Evolutionary conservation across 2,329 filamentous ascomycete genomes (phyloP), one percentile per base, ranked within the genome.

Genomic region (Trichoderma semiorbis): DNA sequence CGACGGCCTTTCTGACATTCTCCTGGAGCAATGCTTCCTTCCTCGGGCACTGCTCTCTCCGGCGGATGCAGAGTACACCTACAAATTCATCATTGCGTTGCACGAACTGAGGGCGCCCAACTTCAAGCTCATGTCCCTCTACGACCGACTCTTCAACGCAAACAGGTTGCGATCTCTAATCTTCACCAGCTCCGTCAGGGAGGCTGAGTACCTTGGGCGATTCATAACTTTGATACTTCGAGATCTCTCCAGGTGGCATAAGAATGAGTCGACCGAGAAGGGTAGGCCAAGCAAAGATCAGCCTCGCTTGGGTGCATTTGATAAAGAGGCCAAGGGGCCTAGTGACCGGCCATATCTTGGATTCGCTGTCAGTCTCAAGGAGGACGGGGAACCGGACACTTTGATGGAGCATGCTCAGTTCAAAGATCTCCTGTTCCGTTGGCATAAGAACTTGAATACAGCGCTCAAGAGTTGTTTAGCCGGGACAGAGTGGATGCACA

Each of bases 401-500:
- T 92, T 94, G 76, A 84, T 98, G 72, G 92, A 94, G 71, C 96
- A 94, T 79, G 93, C 95, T 74, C 90, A 94, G 69, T 99, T 97
- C 84, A 91, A 94, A 64, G 91, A 93, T 75, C 84, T 97, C 67
- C 85, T 98, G 36, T 96, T 92, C 84, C 92, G 93, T 76, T 98
- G 95, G 94, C 97, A 99, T 81, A 90, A 92, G 76, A 90, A 92
- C 74, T 84, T 99, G 57, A 92, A 92, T 76, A 88, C 85, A 64
- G 93, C 95, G 3, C 84, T 99, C 69, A 95, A 94, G 79, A 88
- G 88, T 47, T 98, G 95, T 79, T 86, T 99, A 61, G 89, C 90
- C 21, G 91, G 92, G 32, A 90, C 89, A 36, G 95, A 98, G 81
- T 99, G 96, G 88, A 98, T 98, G 92, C 95, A 98, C 80, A 97